phyloP scores from a whole-genome alignment of 2,329 filamentous ascomycete species.

The Ceratocystis huliohia region DNA sequence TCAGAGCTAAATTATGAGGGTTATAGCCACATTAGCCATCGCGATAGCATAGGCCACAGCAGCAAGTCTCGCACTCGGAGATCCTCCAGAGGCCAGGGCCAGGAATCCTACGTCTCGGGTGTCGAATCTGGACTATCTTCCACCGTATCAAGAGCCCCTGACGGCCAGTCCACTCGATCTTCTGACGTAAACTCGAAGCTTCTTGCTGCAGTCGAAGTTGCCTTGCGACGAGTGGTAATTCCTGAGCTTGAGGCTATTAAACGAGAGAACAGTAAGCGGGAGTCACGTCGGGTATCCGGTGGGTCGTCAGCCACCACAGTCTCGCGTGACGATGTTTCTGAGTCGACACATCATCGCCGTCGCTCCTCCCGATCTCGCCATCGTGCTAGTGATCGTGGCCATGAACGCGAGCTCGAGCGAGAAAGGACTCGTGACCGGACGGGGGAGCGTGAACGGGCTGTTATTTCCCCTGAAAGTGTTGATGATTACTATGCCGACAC shows the following conservation, averaged over 20 bases:
- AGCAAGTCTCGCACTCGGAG: conserved; percentile 15
- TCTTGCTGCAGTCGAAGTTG: conserved; percentile 83
- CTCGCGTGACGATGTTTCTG: conserved; percentile 44
- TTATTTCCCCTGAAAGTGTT: conserved; percentile 13
- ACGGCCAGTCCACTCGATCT: conserved; percentile 42
- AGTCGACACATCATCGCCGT: conserved; percentile 36
- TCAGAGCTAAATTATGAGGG: conserved; percentile 14
- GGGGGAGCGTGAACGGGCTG: conserved; percentile 34
- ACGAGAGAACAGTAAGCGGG: conserved; percentile 69
- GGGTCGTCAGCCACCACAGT: conserved; percentile 43
- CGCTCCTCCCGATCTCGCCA: conserved; percentile 36
- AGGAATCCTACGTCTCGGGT: conserved; percentile 41
- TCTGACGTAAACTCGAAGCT: conserved; percentile 71
- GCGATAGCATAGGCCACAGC: conserved; percentile 15
- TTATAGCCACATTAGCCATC: conserved; percentile 15
- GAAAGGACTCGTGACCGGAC: conserved; percentile 6
- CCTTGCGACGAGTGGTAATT: conserved; percentile 76
- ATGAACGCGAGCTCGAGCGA: conserved; percentile 1
- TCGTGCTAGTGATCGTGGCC: conserved; percentile 21
- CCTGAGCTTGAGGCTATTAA: conserved; percentile 87
- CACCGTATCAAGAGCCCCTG: conserved; percentile 41
- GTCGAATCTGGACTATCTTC: conserved; percentile 45
- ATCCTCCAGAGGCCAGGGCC: conserved; percentile 35
- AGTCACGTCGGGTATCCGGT: conserved; percentile 52
- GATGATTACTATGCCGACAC: conserved; percentile 28